Evolutionary conservation across 768 basidiomycete genomes (phyloP).

Genomic region (Boletus barrowsii): DNA sequence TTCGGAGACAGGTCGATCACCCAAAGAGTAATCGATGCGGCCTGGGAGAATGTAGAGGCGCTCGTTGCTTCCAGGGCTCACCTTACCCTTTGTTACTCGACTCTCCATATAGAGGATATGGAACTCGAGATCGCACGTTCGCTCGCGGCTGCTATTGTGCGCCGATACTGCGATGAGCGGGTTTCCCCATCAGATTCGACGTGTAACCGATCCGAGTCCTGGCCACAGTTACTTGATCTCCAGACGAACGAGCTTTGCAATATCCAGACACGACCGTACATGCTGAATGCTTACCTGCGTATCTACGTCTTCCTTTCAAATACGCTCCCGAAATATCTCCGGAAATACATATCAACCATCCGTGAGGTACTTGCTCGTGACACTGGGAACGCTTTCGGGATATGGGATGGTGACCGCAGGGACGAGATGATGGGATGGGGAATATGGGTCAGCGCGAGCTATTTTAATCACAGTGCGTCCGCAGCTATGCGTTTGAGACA

Average conservation of each 20-base stretch:
- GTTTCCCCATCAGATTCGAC: constrained; percentile 6
- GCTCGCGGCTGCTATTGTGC: constrained; percentile 49
- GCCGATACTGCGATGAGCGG: constrained; percentile 33
- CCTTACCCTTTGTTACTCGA: constrained; percentile 23
- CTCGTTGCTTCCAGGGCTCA: constrained; percentile 22
- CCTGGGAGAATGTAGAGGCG: constrained; percentile 45
- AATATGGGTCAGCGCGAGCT: constrained; percentile 57
- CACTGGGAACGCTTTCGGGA: constrained; percentile 65
- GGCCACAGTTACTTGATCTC: constrained; percentile 51
- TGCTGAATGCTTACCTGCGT: constrained; percentile 50
- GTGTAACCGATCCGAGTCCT: constrained; percentile 23
- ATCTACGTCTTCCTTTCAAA: constrained; percentile 53
- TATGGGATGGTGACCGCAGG: constrained; percentile 54
- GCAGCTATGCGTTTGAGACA: neutral
- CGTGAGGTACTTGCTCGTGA: constrained; percentile 58
- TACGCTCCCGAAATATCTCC: constrained; percentile 29
- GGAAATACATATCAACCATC: constrained; percentile 41
- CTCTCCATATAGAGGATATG: constrained; percentile 43
- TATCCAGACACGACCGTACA: constrained; percentile 44
- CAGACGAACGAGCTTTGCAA: constrained; percentile 57
- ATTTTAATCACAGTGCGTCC: constrained; percentile 64
- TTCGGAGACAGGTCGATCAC: constrained; percentile 29
- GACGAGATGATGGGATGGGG: constrained; percentile 66
- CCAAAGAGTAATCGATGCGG: constrained; percentile 38
- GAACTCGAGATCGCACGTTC: constrained; percentile 60